Evolutionary conservation across 768 basidiomycete species (phyloP), one percentile per base, ranked within the genome.

Genomic region (Serendipita vermifera): DNA sequence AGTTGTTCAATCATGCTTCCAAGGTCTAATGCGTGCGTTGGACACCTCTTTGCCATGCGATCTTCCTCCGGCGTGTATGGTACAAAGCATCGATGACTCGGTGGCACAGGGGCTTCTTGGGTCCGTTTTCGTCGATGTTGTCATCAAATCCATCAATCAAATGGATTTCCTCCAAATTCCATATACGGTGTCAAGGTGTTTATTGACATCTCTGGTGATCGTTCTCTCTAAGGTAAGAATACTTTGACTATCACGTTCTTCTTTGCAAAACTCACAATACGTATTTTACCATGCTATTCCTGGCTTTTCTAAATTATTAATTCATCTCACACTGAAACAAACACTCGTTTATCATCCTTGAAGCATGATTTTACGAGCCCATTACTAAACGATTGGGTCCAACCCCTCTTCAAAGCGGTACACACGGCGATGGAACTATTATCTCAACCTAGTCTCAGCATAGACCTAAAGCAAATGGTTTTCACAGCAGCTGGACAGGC

Each of bases 381-480:
- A 17, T 66, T 74, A 13, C 69, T 87, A 55, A 71, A 67, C 51
- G 77, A 79, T 61, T 72, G 85, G 27, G 78, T 81, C 43, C 71
- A 69, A 29, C 60, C 68, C 13, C 68, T 86, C 2, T 75, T 79
- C 33, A 72, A 67, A 51, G 80, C 83, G 0, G 71, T 83, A 13
- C 64, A 72, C 29, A 72, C 74, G 20, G 70, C 75, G 1, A 66
- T 82, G 53, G 79, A 78, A 29, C 62, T 81, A 6, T 62, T 82
- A 35, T 65, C 75, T 15, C 26, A 51, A 3, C 67, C 71, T 38
- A 75, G 82, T 35, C 67, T 82, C 48, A 81, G 77, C 62, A 80
- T 83, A 54, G 85, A 87, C 62, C 61, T 84, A 27, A 78, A 82
- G 5, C 82, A 84, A 59, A 68, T 86, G 5, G 74, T 79, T 15